Evolutionary conservation across 768 basidiomycete species (phyloP), one percentile per base, ranked within the genome.

Genomic region (Amanita phalloides): DNA sequence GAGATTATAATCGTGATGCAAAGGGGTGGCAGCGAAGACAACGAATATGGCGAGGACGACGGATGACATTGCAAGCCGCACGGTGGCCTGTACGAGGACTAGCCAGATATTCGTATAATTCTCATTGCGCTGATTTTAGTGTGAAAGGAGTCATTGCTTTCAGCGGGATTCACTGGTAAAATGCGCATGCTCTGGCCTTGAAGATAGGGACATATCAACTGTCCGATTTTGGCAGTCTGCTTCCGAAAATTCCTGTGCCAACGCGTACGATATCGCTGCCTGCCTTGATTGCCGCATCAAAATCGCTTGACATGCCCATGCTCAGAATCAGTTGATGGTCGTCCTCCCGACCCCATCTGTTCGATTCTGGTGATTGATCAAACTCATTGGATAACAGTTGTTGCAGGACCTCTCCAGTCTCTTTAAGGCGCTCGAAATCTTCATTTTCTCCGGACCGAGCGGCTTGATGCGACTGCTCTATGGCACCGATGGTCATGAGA

Each of bases 241-340:
- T 67, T 0, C 93, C 93, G 62, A 95, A 95, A 39, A 97, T 92
- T 14, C 84, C 81, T 3, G 90, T 91, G 2, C 95, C 95, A 4
- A 97, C 92, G 44, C 96, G 68, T 0, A 97, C 93, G 43, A 91
- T 79, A 60, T 90, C 83, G 58, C 90, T 87, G 1, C 93, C 95
- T 10, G 82, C 80, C 63, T 72, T 76, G 45, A 97, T 66, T 3
- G 95, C 96, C 26, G 82, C 79, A 63, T 86, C 89, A 60, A 92
- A 98, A 61, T 98, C 95, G 55, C 83, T 85, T 47, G 91, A 94
- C 95, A 97, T 97, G 6, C 95, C 95, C 93, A 96, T 97, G 53
- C 89, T 91, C 63, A 91, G 61, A 58, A 84, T 25, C 48, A 91
- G 62, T 54, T 62, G 65, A 11, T 79, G 78, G 2, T 65, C 64